Evolutionary conservation across 2,329 filamentous ascomycete species (phyloP).

Genomic region (Aurifilum marmelostoma): DNA sequence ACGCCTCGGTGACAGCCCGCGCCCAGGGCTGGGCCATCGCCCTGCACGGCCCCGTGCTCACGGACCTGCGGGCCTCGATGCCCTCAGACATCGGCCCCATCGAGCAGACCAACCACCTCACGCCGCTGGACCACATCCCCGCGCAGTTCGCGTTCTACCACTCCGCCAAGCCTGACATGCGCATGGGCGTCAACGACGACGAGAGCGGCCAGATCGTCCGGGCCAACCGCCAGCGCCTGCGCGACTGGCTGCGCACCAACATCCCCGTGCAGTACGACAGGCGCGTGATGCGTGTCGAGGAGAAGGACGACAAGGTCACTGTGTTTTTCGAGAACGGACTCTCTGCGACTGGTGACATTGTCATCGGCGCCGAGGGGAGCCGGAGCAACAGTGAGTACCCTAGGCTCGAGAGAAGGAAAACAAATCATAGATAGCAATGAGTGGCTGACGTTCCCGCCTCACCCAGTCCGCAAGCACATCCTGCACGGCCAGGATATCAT

Average conservation of each 20-base stretch:
- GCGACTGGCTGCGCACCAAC: conserved; percentile 35
- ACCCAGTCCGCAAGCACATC: conserved; percentile 39
- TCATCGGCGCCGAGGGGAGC: conserved; percentile 52
- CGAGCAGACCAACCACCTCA: conserved; percentile 32
- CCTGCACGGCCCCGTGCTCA: conserved; percentile 35
- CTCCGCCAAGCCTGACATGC: conserved; percentile 19
- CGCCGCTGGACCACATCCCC: conserved; percentile 32
- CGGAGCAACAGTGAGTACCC: conserved; percentile 40
- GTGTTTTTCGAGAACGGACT: conserved; percentile 49
- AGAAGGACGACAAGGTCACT: conserved; percentile 41
- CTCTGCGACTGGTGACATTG: conserved; percentile 45
- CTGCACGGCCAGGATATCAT: conserved; percentile 36
- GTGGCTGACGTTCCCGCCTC: conserved; percentile 18
- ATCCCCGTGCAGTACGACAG: conserved; percentile 46
- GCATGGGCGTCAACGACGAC: conserved; percentile 33
- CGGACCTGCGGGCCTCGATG: conserved; percentile 31
- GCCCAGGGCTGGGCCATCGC: conserved; percentile 39
- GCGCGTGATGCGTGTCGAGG: conserved; percentile 39
- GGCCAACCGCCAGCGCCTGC: conserved; percentile 37
- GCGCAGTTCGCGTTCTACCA: conserved; percentile 33
- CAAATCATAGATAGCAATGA: too few relatives aligned
- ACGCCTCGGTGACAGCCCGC: conserved; percentile 34
- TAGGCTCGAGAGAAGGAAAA: not conserved
- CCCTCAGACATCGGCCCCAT: conserved; percentile 33
- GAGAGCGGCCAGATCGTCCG: conserved; percentile 38